Conservation (phyloP, 2,329 filamentous ascomycete genomes). For the Emydomyces testavorans region DNA sequence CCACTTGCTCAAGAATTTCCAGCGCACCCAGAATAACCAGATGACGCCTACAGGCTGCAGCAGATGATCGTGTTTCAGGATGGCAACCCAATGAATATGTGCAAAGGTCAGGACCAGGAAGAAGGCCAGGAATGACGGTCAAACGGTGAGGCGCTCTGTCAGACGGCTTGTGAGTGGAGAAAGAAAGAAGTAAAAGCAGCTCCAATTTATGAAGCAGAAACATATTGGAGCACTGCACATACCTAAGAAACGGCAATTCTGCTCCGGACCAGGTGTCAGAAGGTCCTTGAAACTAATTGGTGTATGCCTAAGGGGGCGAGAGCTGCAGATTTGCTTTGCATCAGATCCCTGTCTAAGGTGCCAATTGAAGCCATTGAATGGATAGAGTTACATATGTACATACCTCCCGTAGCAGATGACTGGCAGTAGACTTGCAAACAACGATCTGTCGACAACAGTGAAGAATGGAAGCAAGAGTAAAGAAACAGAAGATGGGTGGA, state of each 20-base stretch:
- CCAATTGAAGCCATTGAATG: background rate
- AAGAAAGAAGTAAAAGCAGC: background rate
- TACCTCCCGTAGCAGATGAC: background rate
- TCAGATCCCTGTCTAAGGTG: constrained; percentile 10
- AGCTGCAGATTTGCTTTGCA: constrained; percentile 1
- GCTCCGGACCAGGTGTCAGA: background rate
- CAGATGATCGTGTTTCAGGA: background rate
- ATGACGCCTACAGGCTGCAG: background rate
- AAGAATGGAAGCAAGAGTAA: background rate
- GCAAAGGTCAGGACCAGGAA: background rate
- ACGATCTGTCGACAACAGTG: background rate
- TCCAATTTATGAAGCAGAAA: background rate
- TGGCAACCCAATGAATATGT: background rate
- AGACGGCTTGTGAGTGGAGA: constrained; percentile 1
- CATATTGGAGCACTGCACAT: background rate
- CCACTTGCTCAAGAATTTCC: background rate
- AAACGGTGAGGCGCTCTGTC: constrained; percentile 8
- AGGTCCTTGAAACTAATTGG: constrained; percentile 10
- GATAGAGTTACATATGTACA: background rate
- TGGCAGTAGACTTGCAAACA: background rate
- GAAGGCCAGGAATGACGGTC: background rate
- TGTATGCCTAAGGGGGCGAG: background rate
- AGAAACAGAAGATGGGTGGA: background rate
- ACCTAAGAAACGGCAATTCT: background rate
- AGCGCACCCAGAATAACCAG: background rate